Conservation (phyloP, 768 basidiomycete species). For the Pluteus cervinus region DNA sequence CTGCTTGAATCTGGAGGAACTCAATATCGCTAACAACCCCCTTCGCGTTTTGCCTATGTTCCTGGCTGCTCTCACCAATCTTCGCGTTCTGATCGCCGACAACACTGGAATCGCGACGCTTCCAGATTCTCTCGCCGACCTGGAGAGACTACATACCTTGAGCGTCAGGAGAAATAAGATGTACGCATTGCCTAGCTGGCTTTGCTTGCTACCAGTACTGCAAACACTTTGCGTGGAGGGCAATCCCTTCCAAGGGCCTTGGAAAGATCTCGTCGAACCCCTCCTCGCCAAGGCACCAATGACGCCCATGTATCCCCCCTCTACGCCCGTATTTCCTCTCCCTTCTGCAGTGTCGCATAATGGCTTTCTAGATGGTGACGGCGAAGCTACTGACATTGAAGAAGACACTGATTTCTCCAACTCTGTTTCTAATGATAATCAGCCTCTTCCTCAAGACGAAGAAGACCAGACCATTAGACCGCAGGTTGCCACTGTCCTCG, state of each 20-base stretch:
- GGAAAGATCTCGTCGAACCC: conserved; percentile 85
- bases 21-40: conserved; percentile 90
- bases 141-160: conserved; percentile 82
- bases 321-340: conserved; percentile 54
- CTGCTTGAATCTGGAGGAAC: conserved; percentile 82
- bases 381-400: conserved; percentile 44
- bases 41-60: conserved; percentile 90
- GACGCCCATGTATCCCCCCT: conserved; percentile 59
- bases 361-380: conserved; percentile 28
- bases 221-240: conserved; percentile 90
- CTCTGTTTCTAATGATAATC: conserved; percentile 28
- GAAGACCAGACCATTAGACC: conserved; percentile 76
- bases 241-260: conserved; percentile 93
- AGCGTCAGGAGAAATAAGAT: conserved; percentile 88
- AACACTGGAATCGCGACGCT: conserved; percentile 75
- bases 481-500: conserved; percentile 47
- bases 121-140: conserved; percentile 64
- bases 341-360: conserved; percentile 38
- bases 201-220: conserved; percentile 79
- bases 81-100: conserved; percentile 92
- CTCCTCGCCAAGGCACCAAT: conserved; percentile 60
- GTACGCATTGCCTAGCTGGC: conserved; percentile 88
- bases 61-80: conserved; percentile 65
- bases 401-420: conserved; percentile 52
- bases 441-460: conserved; percentile 36